Conservation (phyloP, 352 stramenopile species). For the Aphanomyces astaci region DNA sequence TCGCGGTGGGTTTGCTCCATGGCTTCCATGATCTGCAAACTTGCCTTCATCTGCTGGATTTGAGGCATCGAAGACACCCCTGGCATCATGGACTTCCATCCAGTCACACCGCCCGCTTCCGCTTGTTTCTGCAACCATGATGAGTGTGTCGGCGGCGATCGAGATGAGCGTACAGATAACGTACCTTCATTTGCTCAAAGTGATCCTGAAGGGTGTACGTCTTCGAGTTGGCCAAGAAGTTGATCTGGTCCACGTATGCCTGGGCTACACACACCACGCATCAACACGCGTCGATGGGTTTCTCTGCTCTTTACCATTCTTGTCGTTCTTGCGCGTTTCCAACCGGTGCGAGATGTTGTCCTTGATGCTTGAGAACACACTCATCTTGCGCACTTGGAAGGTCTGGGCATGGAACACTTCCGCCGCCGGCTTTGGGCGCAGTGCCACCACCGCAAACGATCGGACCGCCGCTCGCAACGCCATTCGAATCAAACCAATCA, state of each 20-base stretch:
- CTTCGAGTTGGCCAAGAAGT: slow-evolving; percentile 11
- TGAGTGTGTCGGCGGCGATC: no score
- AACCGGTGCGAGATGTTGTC: slow-evolving; percentile 67
- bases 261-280: slow-evolving; percentile 8
- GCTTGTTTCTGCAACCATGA: slow-evolving; percentile 35
- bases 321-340: slow-evolving; percentile 71
- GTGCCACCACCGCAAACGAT: background rate
- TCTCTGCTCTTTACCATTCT: slow-evolving; percentile 39
- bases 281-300: no score
- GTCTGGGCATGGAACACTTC: background rate
- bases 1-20: slow-evolving; percentile 65
- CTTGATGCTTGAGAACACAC: slow-evolving; percentile 64
- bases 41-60: slow-evolving; percentile 78
- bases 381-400: slow-evolving; percentile 48
- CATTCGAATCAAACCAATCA: background rate
- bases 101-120: slow-evolving; percentile 9
- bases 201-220: slow-evolving; percentile 23
- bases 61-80: slow-evolving; percentile 34
- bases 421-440: background rate
- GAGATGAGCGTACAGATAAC: no score
- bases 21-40: slow-evolving; percentile 68
- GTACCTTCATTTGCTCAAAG: slow-evolving; percentile 24
- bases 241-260: slow-evolving; percentile 21
- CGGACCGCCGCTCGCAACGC: background rate
- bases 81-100: slow-evolving; percentile 22